phyloP scores from a whole-genome alignment of 805 yeast species.

The Candida vaughaniae region DNA sequence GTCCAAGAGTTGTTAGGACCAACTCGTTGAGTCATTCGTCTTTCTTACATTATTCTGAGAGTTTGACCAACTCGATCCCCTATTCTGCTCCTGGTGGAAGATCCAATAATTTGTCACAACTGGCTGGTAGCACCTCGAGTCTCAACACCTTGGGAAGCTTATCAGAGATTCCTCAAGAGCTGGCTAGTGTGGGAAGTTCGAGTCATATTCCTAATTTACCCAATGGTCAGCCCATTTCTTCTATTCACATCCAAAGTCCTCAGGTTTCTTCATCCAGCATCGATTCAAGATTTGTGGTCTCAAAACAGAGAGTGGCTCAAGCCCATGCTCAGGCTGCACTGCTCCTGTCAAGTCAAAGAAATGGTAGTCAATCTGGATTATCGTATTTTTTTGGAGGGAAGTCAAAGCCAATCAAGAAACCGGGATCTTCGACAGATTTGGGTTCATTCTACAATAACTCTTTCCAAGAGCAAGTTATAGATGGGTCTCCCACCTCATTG shows the following conservation, averaged over 20 bases:
- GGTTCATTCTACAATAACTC: slow-evolving; percentile 41
- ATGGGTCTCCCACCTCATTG: slow-evolving; percentile 33
- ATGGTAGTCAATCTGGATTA: slow-evolving; percentile 47
- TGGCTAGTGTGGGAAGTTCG: neutral
- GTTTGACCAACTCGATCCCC: slow-evolving; percentile 61
- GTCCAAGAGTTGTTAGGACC: slow-evolving; percentile 43
- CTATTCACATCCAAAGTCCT: slow-evolving; percentile 72
- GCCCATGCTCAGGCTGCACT: slow-evolving; percentile 47
- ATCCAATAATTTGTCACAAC: slow-evolving; percentile 26
- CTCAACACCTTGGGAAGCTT: slow-evolving; percentile 15
- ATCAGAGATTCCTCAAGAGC: slow-evolving; percentile 5
- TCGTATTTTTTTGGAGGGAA: slow-evolving; percentile 49
- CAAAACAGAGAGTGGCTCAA: slow-evolving; percentile 68
- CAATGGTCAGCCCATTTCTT: slow-evolving; percentile 57
- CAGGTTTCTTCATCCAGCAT: slow-evolving; percentile 56
- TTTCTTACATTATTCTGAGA: slow-evolving; percentile 36
- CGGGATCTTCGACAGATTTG: slow-evolving; percentile 38
- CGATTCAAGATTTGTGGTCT: slow-evolving; percentile 84
- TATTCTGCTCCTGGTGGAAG: slow-evolving; percentile 71
- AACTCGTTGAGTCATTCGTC: slow-evolving; percentile 41
- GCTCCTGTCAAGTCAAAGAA: slow-evolving; percentile 32
- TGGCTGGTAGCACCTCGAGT: slow-evolving; percentile 14
- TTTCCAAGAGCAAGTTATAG: slow-evolving; percentile 26
- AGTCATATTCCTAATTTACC: slow-evolving; percentile 48
- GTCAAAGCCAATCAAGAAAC: slow-evolving; percentile 30